Base-by-base conservation (phyloP, 169 alveolate species). In the Eimeria acervulina region DNA sequence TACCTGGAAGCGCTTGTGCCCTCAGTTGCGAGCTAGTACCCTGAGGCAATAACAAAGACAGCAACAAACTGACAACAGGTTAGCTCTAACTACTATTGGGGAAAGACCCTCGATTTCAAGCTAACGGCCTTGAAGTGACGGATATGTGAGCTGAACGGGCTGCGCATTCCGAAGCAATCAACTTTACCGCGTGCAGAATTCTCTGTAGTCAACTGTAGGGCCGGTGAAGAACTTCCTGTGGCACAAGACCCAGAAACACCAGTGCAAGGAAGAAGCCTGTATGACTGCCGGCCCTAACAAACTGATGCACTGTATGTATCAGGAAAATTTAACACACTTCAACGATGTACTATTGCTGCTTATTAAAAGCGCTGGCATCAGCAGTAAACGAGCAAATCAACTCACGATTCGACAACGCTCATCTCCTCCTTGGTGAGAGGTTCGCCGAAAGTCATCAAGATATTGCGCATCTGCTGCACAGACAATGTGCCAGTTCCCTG, bases 401-500 rank as follows among this genome's bases (percentile, higher is more conserved):
- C 97, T 66, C 55, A 95, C 97, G 93, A 87, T 40, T 95, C 96
- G 23, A 96, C 97, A 52, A 94, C 96, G 38, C 66, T 68, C 72
- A 97, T 96, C 63, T 97, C 98, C 83, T 95, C 74, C 68, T 80
- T 95, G 76, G 97, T 97, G 42, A 97, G 95, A 36, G 97, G 97
- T 87, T 97, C 98, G 26, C 98, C 98, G 96, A 95, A 96, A 10
- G 98, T 97, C 80, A 94, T 94, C 47, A 97, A 90, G 66, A 97
- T 97, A 89, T 97, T 95, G 44, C 83, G 94, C 97, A 97, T 96
- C 74, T 97, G 98, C n/a, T 90, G 76, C 59, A 95, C 95, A 44
- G 95, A 78, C 88, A 97, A 89, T 44, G 63, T 93, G 52, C 98
- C 98, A 36, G 83, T 51, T n/a, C 93, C 36, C 94, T 97, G 96